phyloP scores from a whole-genome alignment of 208 protist genomes.

The Trichomonas vaginalis region DNA sequence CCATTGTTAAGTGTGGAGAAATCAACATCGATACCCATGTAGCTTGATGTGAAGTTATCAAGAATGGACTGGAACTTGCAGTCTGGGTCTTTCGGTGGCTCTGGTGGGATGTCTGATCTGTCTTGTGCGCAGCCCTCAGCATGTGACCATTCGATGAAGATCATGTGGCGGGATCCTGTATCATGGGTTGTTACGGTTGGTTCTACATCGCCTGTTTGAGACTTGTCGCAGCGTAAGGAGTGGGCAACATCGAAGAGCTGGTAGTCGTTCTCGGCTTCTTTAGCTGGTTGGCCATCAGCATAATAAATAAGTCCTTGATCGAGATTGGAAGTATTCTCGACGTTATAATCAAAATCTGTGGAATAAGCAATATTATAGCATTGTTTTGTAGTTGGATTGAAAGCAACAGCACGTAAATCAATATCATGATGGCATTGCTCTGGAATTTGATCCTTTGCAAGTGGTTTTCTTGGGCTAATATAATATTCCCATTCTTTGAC shows the following conservation, averaged over 20 bases:
- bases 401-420: too few relatives aligned
- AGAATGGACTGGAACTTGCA: neutral
- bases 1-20: neutral
- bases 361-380: too few relatives aligned
- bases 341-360: too few relatives aligned
- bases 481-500: too few relatives aligned
- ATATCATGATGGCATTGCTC: too few relatives aligned
- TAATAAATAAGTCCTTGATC: neutral
- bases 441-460: too few relatives aligned
- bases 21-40: neutral
- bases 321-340: neutral
- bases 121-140: neutral
- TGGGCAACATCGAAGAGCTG: neutral
- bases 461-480: too few relatives aligned
- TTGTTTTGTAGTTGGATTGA: too few relatives aligned
- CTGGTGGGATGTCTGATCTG: neutral
- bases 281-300: neutral
- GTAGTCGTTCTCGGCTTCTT: neutral
- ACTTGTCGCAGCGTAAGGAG: neutral
- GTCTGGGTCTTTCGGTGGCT: neutral
- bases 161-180: neutral
- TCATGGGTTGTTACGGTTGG: neutral
- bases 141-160: neutral
- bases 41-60: neutral
- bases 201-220: neutral